Conservation (phyloP, 2,329 filamentous ascomycete genomes). For the Fusarium nodosum region DNA sequence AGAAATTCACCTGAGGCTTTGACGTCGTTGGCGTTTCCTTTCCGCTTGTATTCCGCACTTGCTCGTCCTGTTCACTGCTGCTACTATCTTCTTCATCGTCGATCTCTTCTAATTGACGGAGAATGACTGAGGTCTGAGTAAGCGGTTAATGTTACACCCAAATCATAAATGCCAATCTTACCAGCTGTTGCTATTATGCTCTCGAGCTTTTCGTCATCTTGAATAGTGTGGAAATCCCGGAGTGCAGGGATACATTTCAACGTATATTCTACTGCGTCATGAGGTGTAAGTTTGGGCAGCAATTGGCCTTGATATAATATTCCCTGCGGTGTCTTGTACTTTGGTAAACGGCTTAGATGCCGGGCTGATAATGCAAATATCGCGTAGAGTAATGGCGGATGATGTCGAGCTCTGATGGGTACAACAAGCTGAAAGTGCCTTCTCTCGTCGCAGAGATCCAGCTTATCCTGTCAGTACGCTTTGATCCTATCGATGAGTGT, state of each 20-base stretch:
- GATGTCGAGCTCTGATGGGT: conserved; percentile 53
- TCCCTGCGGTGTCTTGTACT: conserved; percentile 55
- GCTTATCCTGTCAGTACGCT: conserved; percentile 46
- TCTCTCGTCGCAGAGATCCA: conserved; percentile 58
- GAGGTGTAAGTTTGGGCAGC: conserved; percentile 53
- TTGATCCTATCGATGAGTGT: fast-evolving
- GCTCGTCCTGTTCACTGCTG: conserved; percentile 40
- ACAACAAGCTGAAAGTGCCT: conserved; percentile 58
- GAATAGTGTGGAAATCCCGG: conserved; percentile 54
- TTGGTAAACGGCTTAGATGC: conserved; percentile 56
- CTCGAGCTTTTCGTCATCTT: conserved; percentile 57
- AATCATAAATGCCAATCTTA: not conserved
- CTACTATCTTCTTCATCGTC: conserved; percentile 55
- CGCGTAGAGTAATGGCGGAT: conserved; percentile 57
- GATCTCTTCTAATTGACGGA: conserved; percentile 59
- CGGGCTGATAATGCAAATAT: conserved; percentile 59
- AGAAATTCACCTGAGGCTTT: conserved; percentile 55
- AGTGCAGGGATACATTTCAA: conserved; percentile 58
- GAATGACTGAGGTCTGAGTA: conserved; percentile 50
- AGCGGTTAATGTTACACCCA: not conserved
- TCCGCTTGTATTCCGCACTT: conserved; percentile 17
- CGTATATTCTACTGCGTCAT: conserved; percentile 59
- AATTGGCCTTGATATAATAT: conserved; percentile 57
- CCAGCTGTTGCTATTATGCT: conserved; percentile 57
- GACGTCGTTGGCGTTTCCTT: conserved; percentile 11